Evolutionary conservation across 352 stramenopile species (phyloP).

Genomic region (Pythium aristosporum): DNA sequence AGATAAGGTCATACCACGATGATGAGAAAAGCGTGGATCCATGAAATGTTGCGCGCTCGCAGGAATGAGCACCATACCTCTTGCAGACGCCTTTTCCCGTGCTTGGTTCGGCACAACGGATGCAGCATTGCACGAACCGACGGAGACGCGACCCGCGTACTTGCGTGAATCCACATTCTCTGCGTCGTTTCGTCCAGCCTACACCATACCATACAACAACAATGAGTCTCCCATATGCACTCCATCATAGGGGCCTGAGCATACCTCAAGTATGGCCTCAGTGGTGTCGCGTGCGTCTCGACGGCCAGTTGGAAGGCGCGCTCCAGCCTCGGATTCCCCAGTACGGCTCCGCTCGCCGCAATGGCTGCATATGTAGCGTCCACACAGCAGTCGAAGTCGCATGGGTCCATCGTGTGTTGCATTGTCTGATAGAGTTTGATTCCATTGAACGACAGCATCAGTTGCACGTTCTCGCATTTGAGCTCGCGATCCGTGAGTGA

Average conservation of each 20-base stretch:
- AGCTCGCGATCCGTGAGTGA: background rate
- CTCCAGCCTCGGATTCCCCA: constrained; percentile 11
- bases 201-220: no score
- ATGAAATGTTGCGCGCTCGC: no score
- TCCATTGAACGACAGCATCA: background rate
- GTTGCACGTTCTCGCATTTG: constrained; percentile 1
- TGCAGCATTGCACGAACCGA: background rate
- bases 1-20: no score
- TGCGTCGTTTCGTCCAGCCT: background rate
- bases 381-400: background rate
- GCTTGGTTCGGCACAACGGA: constrained; percentile 3
- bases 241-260: no score
- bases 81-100: background rate
- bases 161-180: background rate
- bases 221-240: no score
- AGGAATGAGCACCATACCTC: background rate
- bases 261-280: constrained; percentile 18
- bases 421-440: background rate
- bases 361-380: background rate
- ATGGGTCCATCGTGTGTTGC: background rate
- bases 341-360: background rate
- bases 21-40: no score
- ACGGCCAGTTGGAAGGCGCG: constrained; percentile 8
- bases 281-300: background rate
- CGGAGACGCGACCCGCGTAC: background rate